phyloP scores from a whole-genome alignment of 2,329 filamentous ascomycete species.

The Xylariaceae sp. region DNA sequence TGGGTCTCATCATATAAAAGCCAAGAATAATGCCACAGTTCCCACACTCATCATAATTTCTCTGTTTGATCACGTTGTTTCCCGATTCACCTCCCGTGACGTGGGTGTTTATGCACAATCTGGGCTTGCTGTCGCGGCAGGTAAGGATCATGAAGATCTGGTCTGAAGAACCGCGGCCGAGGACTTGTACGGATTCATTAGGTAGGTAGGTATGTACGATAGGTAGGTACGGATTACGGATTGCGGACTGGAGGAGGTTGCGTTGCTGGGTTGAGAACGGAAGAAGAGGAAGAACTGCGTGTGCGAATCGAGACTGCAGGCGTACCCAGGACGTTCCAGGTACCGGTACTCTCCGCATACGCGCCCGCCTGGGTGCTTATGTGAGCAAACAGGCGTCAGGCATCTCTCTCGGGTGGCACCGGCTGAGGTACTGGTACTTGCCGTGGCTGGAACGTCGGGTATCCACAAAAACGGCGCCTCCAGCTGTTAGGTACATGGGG shows the following conservation, averaged over 20 bases:
- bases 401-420: neutral
- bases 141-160: neutral
- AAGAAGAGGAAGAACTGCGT: neutral
- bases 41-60: neutral
- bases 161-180: neutral
- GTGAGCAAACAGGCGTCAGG: neutral
- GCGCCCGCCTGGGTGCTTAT: neutral
- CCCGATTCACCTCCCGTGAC: neutral
- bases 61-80: neutral
- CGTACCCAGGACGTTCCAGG: neutral
- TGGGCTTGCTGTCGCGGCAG: neutral
- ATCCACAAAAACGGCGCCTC: neutral
- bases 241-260: no score
- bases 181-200: no score
- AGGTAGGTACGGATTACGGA: no score
- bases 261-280: neutral
- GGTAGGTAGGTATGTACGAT: no score
- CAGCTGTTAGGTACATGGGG: neutral
- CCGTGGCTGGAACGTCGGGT: neutral
- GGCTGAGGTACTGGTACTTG: neutral
- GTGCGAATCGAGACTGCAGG: no score
- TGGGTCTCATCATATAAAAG: no score
- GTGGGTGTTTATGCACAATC: neutral
- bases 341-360: neutral
- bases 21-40: neutral